Conservation (phyloP, 805 yeast genomes). For the Cyberlindnera suaveolens region DNA sequence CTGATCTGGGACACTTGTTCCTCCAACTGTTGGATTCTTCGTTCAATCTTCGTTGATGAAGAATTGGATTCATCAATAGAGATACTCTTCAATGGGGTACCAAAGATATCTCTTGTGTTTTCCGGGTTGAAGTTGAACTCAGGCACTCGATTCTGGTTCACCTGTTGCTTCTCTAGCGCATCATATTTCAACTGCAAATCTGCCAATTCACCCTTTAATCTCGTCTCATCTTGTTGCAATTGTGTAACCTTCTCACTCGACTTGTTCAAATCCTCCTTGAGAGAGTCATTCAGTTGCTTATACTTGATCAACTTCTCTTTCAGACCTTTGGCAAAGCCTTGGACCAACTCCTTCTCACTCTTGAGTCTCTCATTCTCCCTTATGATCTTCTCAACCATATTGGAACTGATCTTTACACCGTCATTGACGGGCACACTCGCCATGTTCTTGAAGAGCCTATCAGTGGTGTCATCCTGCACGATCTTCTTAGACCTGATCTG, state of each 20-base stretch:
- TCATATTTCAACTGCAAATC: slow-evolving; percentile 17
- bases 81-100: background rate
- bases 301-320: slow-evolving; percentile 31
- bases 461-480: slow-evolving; percentile 12
- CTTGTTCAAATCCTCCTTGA: slow-evolving; percentile 13
- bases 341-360: slow-evolving; percentile 26
- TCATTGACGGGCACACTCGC: slow-evolving; percentile 20
- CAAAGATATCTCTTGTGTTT: slow-evolving; percentile 14
- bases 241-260: slow-evolving; percentile 8
- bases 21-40: slow-evolving; percentile 10
- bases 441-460: slow-evolving; percentile 19
- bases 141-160: background rate
- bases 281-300: slow-evolving; percentile 25
- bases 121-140: slow-evolving; percentile 10
- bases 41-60: slow-evolving; percentile 2
- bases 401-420: slow-evolving; percentile 29
- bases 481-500: background rate
- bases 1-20: background rate
- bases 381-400: slow-evolving; percentile 32
- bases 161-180: slow-evolving; percentile 17
- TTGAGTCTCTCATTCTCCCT: slow-evolving; percentile 31
- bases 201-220: slow-evolving; percentile 10
- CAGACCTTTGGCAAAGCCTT: slow-evolving; percentile 26
- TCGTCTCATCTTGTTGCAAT: slow-evolving; percentile 8
- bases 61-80: background rate